These are phyloP conservation scores for Chaetomium cochliodes DNA, from an alignment of 495 filamentous ascomycete species.

Conservation along the genomic window DNA sequence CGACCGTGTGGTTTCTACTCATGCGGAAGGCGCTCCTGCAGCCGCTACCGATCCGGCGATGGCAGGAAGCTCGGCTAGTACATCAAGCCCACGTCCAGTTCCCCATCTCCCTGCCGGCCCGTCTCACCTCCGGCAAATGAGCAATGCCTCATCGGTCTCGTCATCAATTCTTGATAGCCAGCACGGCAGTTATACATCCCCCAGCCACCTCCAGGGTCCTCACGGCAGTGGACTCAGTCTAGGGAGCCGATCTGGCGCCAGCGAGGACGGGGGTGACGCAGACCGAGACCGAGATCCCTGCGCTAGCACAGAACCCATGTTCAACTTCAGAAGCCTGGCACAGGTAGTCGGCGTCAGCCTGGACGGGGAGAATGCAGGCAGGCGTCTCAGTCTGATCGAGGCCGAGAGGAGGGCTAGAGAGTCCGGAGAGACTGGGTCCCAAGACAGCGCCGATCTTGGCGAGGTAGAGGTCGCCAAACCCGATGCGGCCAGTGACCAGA, in stretches of 20 bases:
- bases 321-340: slow-evolving; percentile 86
- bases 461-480: background rate
- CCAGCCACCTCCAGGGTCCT: slow-evolving; percentile 46
- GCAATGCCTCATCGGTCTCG: slow-evolving; percentile 75
- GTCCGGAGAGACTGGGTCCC: background rate
- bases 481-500: slow-evolving; percentile 12
- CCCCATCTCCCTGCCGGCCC: slow-evolving; percentile 50
- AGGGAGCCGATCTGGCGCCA: slow-evolving; percentile 39
- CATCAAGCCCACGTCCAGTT: slow-evolving; percentile 37
- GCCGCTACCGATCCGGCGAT: slow-evolving; percentile 24
- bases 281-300: slow-evolving; percentile 48
- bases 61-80: slow-evolving; percentile 9
- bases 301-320: slow-evolving; percentile 70
- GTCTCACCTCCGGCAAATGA: slow-evolving; percentile 75
- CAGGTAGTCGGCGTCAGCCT: slow-evolving; percentile 69
- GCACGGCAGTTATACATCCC: slow-evolving; percentile 52
- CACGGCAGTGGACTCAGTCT: slow-evolving; percentile 45
- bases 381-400: slow-evolving; percentile 32
- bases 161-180: slow-evolving; percentile 70
- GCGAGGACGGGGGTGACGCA: slow-evolving; percentile 42
- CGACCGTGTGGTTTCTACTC: slow-evolving; percentile 50
- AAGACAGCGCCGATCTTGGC: background rate
- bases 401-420: slow-evolving; percentile 23
- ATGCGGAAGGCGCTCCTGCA: slow-evolving; percentile 22
- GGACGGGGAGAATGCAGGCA: slow-evolving; percentile 41